Evolutionary conservation across 257 asterid species (phyloP).

Genomic region (Euphrasia confusa): DNA sequence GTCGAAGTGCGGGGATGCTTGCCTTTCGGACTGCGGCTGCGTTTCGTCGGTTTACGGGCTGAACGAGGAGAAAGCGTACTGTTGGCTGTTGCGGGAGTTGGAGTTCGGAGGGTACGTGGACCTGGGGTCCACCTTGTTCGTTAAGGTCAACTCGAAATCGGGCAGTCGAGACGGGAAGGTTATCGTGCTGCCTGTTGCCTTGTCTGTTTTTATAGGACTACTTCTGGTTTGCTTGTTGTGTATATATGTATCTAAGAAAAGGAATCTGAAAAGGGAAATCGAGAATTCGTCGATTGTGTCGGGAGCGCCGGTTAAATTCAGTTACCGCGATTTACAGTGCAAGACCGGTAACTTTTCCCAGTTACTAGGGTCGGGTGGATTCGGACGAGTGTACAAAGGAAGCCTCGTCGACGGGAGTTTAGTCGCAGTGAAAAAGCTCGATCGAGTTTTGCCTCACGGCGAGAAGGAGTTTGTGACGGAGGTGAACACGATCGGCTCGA

Average conservation of each 20-base stretch:
- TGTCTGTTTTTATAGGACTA: constrained; percentile 47
- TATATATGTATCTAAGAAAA: constrained; percentile 42
- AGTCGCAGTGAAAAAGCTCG: constrained; percentile 86
- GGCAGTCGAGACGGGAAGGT: constrained; percentile 38
- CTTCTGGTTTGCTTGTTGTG: constrained; percentile 50
- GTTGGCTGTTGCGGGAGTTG: constrained; percentile 68
- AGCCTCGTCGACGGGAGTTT: constrained; percentile 60
- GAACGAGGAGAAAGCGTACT: constrained; percentile 70
- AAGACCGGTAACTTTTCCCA: constrained; percentile 59
- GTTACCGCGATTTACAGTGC: constrained; percentile 61
- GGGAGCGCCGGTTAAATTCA: constrained; percentile 68
- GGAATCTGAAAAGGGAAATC: constrained; percentile 53
- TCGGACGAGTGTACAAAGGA: constrained; percentile 86
- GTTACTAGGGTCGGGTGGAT: constrained; percentile 71
- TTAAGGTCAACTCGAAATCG: constrained; percentile 50
- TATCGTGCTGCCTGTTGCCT: constrained; percentile 68
- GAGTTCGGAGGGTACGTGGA: constrained; percentile 86
- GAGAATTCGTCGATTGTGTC: constrained; percentile 56
- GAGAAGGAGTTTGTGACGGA: constrained; percentile 82
- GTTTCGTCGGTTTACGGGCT: constrained; percentile 82
- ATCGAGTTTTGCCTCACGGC: constrained; percentile 75
- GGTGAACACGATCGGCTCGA: constrained; percentile 83
- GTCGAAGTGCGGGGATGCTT: constrained; percentile 73
- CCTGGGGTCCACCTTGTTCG: constrained; percentile 71
- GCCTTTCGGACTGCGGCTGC: constrained; percentile 70